Evolutionary conservation across 495 filamentous ascomycete genomes (phyloP).

Genomic region (Xylaria curta): DNA sequence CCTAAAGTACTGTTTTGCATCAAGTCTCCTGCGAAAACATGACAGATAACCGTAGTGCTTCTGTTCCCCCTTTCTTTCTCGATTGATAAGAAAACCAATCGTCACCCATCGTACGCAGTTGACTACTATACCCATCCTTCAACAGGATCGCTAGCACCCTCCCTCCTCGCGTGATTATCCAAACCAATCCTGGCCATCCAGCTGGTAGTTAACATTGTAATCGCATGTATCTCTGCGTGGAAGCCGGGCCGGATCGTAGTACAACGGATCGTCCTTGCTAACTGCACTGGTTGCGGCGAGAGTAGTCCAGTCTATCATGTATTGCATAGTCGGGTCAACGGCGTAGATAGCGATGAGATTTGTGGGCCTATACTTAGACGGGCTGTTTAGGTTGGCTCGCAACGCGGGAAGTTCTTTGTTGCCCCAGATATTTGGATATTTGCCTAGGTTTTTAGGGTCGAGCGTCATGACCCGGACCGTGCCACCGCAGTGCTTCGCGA

Average conservation of each 20-base stretch:
- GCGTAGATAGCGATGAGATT: background rate
- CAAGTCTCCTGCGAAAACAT: too few relatives aligned
- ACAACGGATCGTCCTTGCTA: background rate
- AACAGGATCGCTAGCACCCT: too few relatives aligned
- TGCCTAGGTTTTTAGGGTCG: background rate
- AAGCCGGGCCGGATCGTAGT: background rate
- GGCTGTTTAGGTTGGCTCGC: background rate
- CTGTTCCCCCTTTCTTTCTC: too few relatives aligned
- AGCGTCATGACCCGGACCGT: background rate
- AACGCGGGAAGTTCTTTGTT: constrained; percentile 5
- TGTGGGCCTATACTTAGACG: background rate
- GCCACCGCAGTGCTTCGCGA: background rate
- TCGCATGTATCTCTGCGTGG: background rate
- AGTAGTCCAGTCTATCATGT: constrained; percentile 1
- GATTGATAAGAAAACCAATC: too few relatives aligned
- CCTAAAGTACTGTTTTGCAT: too few relatives aligned
- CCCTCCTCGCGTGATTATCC: background rate
- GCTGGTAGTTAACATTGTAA: background rate
- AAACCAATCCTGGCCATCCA: constrained; percentile 7
- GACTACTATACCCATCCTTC: too few relatives aligned
- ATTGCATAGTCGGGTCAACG: background rate
- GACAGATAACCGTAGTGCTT: too few relatives aligned
- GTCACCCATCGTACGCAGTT: too few relatives aligned
- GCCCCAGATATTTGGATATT: background rate
- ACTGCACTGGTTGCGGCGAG: background rate